Base-by-base conservation (phyloP, 1,284 basidiomycete genomes). In the Dichomitus squalens region DNA sequence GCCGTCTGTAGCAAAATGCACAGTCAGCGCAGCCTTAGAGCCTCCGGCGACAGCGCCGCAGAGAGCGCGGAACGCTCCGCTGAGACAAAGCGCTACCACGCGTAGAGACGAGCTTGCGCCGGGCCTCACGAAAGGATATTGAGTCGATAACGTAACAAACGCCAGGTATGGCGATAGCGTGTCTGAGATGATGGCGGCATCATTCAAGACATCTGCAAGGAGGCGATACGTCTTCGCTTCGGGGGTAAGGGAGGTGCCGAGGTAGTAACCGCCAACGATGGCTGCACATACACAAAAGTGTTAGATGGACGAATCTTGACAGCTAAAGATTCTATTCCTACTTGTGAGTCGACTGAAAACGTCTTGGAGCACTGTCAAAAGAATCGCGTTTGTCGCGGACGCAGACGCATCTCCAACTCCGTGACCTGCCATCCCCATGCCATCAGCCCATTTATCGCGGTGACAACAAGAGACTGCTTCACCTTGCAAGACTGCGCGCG, bases 141-240 rank as follows among this genome's bases (percentile, higher is more conserved):
- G 23, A 18, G 47, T 35, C 20, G 64, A 53, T 49, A 65, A 52
- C 49, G 57, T 60, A 55, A 61, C 31, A 25, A 31, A 58, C 47
- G 53, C 66, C 20, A 88, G 74, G 16, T 82, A 68, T 0, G 87
- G 87, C 0, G 86, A 85, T 7, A 87, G 60, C 1, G 81, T 81
- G 58, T 88, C 86, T 21, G 86, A 71, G 9, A 86, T 72, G 46
- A 85, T 78, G 1, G 85, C 78, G 0, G 74, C 69, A 60, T 89
- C 87, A 55, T 87, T 88, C 58, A 86, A 73, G 16, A 87, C 73
- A 61, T 90, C 87, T 0, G 86, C 87, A n/a, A 87, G 74, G 44
- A 88, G 75, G n/a, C 87, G 81, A 63, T 86, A 89, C 2, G 78
- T 84, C 68, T 88, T 89, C 2, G 86, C 85, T 72, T 90, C 87